Evolutionary conservation across 345 rosid species (phyloP).

Genomic region (Cardiospermum halicacabum): DNA sequence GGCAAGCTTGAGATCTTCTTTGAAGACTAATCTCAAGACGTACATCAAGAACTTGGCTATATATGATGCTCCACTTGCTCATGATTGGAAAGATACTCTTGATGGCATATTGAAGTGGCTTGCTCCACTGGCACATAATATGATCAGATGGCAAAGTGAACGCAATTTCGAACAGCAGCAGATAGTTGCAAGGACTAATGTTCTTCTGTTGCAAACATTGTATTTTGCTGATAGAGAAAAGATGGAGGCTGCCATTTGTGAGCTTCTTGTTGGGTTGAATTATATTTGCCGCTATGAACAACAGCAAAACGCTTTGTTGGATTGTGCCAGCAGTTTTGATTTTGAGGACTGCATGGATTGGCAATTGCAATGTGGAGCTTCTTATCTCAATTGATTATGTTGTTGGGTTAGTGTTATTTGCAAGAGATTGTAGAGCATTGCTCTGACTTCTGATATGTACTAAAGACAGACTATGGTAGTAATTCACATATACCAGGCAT

Average conservation of each 20-base stretch:
- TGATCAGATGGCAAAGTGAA: conserved; percentile 93
- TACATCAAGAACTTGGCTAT: conserved; percentile 77
- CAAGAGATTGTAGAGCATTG: conserved; percentile 23
- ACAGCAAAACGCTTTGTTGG: conserved; percentile 80
- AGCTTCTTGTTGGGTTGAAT: conserved; percentile 89
- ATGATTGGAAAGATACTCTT: conserved; percentile 86
- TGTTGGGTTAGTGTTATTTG: conserved; percentile 14
- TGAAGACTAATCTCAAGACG: conserved; percentile 64
- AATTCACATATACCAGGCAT: conserved; percentile 26
- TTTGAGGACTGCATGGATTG: conserved; percentile 88
- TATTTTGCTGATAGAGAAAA: conserved; percentile 89
- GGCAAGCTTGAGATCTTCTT: conserved; percentile 56
- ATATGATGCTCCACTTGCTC: conserved; percentile 91
- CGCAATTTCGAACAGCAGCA: conserved; percentile 93
- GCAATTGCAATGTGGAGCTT: conserved; percentile 61
- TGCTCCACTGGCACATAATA: conserved; percentile 90
- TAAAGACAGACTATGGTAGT: conserved; percentile 19
- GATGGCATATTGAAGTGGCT: conserved; percentile 78
- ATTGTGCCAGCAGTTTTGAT: conserved; percentile 95
- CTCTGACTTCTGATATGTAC: conserved; percentile 20
- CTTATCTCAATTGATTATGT: conserved; percentile 29
- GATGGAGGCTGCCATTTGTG: conserved; percentile 69
- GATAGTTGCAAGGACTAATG: conserved; percentile 68
- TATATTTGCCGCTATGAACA: conserved; percentile 90
- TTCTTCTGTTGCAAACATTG: conserved; percentile 79